Evolutionary conservation across 441 rosid species (phyloP), one percentile per base, ranked within the genome.

Genomic region (Corymbia citriodora): DNA sequence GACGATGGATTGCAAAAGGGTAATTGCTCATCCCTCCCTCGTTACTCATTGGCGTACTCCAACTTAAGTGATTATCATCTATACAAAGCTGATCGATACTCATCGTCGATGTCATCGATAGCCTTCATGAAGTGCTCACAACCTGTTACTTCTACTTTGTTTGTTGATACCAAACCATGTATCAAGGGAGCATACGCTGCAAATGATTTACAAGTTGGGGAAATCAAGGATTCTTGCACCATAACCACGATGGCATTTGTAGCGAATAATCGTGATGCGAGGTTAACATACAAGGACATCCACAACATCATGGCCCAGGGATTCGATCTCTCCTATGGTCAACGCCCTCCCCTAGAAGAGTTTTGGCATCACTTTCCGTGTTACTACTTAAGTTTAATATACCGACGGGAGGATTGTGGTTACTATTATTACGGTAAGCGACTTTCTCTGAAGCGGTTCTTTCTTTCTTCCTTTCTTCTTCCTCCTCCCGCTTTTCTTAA

Each of bases 101-200:
- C 3, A 1, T 8, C 0, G 0, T 8, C 7, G 1, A 1, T 18
- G 0, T 8, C 1, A 3, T 3, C 3, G 1, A 7, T 27, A 15
- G 31, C 7, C 74, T n/a, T 65, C 11, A 0, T n/a, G 40, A 15
- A 65, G 40, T 65, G 74, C 74, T 8, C 6, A 8, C 10, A 65
- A 19, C 74, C 40, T 1, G 10, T 65, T n/a, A 36, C 11, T 65
- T 65, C 21, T 65, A 0, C 74, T n/a, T 15, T 0, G 36, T 65
- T 4, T n/a, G 2, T 65, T 10, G 2, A 65, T 3, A 65, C 74
- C 31, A 15, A 65, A 65, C 40, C 40, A 8, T n/a, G 74, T 65
- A n/a, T 8, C 8, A 19, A n/a, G 74, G 21, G 6, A 15, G 40
- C 21, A n/a, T 7, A 65, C 6, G 10, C 3, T 65, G 0, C 8